Conservation (phyloP, 2,329 filamentous ascomycete species). For the Malbranchea zuffiana region DNA sequence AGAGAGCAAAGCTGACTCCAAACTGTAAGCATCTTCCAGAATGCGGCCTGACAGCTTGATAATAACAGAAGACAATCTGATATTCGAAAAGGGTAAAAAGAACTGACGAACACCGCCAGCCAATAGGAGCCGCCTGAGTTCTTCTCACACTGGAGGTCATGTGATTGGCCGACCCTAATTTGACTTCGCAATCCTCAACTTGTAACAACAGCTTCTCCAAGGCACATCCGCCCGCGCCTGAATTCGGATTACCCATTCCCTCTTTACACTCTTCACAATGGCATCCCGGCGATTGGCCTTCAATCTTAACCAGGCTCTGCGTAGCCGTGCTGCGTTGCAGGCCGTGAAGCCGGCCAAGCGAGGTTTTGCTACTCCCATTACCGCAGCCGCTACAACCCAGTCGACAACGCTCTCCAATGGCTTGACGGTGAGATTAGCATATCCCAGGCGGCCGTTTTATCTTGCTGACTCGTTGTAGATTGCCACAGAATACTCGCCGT, state of each 20-base stretch:
- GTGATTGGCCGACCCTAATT: constrained; percentile 39
- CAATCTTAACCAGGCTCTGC: constrained; percentile 82
- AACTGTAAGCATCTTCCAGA: too few relatives aligned
- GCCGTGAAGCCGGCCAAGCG: constrained; percentile 66
- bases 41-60: too few relatives aligned
- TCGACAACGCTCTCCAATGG: constrained; percentile 95
- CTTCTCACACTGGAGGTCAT: constrained; percentile 22
- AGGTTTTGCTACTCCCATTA: constrained; percentile 79
- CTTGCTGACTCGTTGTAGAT: constrained; percentile 50
- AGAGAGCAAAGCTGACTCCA: too few relatives aligned
- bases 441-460: constrained; percentile 15
- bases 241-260: constrained; percentile 40
- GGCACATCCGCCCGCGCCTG: constrained; percentile 21
- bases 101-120: too few relatives aligned
- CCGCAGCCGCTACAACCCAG: constrained; percentile 63
- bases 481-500: constrained; percentile 94
- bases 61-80: too few relatives aligned
- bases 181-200: constrained; percentile 32
- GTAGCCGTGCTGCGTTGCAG: constrained; percentile 74
- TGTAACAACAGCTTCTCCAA: constrained; percentile 13
- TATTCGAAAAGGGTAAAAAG: too few relatives aligned
- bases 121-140: constrained; percentile 6
- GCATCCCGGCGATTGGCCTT: constrained; percentile 95
- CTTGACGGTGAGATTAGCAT: constrained; percentile 58
- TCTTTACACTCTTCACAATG: constrained; percentile 49